Conservation (phyloP, 371 early-diverging fungal species). For the Cokeromyces recurvatus region DNA sequence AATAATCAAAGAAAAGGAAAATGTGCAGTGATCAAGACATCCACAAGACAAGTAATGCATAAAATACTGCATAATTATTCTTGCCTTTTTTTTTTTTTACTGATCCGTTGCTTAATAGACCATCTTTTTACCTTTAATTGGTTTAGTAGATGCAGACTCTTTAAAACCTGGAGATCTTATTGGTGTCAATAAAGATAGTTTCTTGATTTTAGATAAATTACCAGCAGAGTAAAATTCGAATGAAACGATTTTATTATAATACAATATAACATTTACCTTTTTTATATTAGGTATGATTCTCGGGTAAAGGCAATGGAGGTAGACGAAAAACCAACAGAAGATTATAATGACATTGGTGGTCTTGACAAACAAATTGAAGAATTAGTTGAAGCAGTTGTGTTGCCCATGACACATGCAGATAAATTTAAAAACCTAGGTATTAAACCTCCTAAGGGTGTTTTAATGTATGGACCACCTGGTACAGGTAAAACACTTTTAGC, state of each 20-base stretch:
- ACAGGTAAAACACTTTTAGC: slow-evolving; percentile 97
- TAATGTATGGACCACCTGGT: slow-evolving; percentile 99
- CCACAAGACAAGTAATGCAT: slow-evolving; percentile 82
- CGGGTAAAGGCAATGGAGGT: slow-evolving; percentile 99
- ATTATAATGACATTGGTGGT: slow-evolving; percentile 99
- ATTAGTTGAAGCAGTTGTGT: slow-evolving; percentile 97
- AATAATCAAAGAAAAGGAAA: slow-evolving; percentile 93
- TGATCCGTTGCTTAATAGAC: too few relatives aligned
- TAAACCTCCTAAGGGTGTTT: slow-evolving; percentile 97
- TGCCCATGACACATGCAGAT: slow-evolving; percentile 98
- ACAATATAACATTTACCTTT: slow-evolving; percentile 15
- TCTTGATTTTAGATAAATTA: slow-evolving; percentile 96
- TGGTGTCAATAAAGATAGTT: slow-evolving; percentile 99
- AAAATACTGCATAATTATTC: neutral
- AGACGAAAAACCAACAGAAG: slow-evolving; percentile 99
- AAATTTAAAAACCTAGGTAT: slow-evolving; percentile 96
- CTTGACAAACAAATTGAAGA: slow-evolving; percentile 99
- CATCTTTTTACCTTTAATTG: slow-evolving; percentile 97
- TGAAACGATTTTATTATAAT: neutral
- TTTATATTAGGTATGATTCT: too few relatives aligned
- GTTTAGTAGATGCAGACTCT: slow-evolving; percentile 91
- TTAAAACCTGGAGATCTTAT: slow-evolving; percentile 98
- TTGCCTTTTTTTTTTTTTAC: too few relatives aligned
- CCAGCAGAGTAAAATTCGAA: slow-evolving; percentile 90
- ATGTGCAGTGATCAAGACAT: slow-evolving; percentile 98